Evolutionary conservation across 306 rosid species (phyloP).

Genomic region (Cucurbita moschata): DNA sequence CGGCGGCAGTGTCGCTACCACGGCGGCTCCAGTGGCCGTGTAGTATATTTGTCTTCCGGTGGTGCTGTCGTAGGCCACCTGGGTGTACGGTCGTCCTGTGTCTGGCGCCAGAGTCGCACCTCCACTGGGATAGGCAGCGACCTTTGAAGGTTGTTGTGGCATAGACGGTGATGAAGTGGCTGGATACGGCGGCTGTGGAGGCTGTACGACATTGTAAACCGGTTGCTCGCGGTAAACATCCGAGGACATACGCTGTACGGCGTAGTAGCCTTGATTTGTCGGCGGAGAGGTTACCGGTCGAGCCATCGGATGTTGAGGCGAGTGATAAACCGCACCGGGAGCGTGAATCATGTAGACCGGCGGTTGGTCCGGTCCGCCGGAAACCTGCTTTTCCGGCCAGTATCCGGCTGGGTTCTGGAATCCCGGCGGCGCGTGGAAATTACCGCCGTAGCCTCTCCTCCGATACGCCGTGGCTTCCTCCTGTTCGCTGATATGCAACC

Average conservation of each 20-base stretch:
- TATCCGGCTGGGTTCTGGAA: constrained; percentile 21
- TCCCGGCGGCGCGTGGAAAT: constrained; percentile 27
- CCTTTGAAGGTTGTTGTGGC: constrained; percentile 30
- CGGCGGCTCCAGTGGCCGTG: constrained; percentile 31
- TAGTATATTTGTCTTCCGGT: constrained; percentile 77
- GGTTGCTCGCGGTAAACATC: constrained; percentile 67
- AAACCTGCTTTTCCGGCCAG: constrained; percentile 51
- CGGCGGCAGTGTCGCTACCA: constrained; percentile 19
- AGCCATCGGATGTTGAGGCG: constrained; percentile 26
- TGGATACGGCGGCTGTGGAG: constrained; percentile 16
- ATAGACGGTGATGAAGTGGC: constrained; percentile 13
- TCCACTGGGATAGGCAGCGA: constrained; percentile 28
- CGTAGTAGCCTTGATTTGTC: constrained; percentile 46
- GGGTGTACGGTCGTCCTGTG: constrained; percentile 12
- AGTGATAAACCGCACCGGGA: constrained; percentile 36
- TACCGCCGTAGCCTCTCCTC: constrained; percentile 49
- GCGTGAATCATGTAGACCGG: constrained; percentile 50
- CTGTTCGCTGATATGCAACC: constrained; percentile 43
- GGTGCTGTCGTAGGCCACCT: constrained; percentile 42
- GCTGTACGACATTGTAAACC: constrained; percentile 28
- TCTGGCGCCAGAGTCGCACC: constrained; percentile 13
- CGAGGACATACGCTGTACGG: constrained; percentile 43
- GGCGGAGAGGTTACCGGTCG: constrained; percentile 24
- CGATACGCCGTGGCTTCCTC: constrained; percentile 35
- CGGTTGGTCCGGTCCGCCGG: constrained; percentile 35